Base-by-base conservation (phyloP, 495 filamentous ascomycete species). In the Neurospora sp. region DNA sequence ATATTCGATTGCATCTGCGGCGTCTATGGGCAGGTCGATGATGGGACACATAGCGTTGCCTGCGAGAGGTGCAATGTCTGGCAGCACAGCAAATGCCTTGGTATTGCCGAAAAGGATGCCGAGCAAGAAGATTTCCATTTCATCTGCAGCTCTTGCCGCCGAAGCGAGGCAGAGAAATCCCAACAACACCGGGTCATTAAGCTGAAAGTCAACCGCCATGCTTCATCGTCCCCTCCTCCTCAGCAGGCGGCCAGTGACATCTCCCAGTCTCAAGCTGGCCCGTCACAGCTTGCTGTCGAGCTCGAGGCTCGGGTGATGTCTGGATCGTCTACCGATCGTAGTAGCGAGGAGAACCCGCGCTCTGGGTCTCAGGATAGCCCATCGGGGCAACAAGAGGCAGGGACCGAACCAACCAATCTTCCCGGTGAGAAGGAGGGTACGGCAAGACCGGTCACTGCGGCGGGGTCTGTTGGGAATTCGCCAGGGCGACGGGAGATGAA, bases 31-130 rank as follows among this genome's bases (percentile, higher is more conserved):
- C 90, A 96, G 77, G 91, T 97, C 42, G 95, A 98, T 76, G 96
- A 98, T 77, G 96, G 96, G 69, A 90, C 92, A 2, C 93, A 97
- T 80, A 97, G 92, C 79, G 89, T 99, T 73, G 91, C 94, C n/a
- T 99, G 96, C 80, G 96, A 98, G 77, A 90, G 87, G 69, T 99
- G 96, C 85, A 96, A 92, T 79, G 90, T 97, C 23, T 99, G 96
- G 96, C 95, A 98, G 79, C 96, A 98, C 77, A 95, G 92, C 84
- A 91, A 90, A 69, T 99, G 96, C 78, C 89, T 97, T 70, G 92
- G 90, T 39, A 92, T 98, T 73, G 86, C 86, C 12, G 87, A 93
- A 73, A 85, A 86, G 66, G 91, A 93, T 72, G 95, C 93, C 7
- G 93, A 97, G 71, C 85, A 89, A 66, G 92, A 94, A 14, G 92